Percentiles rank a stretch among this genome's conserved stretches.
Evolutionary conservation across 1,139 yeast species (phyloP).

Genomic region (Yamadazyma siamensis): DNA sequence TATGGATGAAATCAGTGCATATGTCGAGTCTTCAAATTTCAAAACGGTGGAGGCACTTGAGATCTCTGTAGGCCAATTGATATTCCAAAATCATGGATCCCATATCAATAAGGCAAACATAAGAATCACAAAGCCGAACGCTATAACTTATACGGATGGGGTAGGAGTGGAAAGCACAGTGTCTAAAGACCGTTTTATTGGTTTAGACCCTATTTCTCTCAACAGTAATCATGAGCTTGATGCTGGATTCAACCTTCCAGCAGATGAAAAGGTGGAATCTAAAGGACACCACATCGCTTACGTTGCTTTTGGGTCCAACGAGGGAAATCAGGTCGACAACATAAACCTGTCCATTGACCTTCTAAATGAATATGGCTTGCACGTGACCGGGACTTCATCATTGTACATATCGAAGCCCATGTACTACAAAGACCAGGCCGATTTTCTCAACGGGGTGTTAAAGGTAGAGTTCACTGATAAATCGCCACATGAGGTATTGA

Average conservation of each 20-base stretch:
- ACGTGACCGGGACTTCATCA: constrained; percentile 64
- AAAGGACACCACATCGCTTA: constrained; percentile 50
- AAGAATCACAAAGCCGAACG: constrained; percentile 80
- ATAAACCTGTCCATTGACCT: constrained; percentile 56
- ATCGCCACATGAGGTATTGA: constrained; percentile 62
- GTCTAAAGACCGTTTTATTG: constrained; percentile 31
- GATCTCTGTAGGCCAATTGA: constrained; percentile 63
- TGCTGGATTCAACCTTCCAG: constrained; percentile 36
- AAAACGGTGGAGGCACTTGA: constrained; percentile 93
- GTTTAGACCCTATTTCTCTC: constrained; percentile 19
- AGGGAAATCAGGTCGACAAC: constrained; percentile 67
- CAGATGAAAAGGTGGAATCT: constrained; percentile 12
- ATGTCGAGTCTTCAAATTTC: constrained; percentile 73
- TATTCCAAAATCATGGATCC: constrained; percentile 36
- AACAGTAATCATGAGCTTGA: not conserved
- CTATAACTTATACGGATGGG: constrained; percentile 80
- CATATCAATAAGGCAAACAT: constrained; percentile 47
- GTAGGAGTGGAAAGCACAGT: constrained; percentile 81
- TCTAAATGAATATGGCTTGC: constrained; percentile 41
- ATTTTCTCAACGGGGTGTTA: constrained; percentile 81
- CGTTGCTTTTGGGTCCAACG: constrained; percentile 87
- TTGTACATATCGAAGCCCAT: constrained; percentile 88
- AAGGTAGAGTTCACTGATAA: constrained; percentile 50
- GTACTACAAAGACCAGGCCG: constrained; percentile 79
- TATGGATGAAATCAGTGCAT: constrained; percentile 46